Conservation (phyloP, 192 early-diverging fungal genomes). For the Entomortierella chlamydospora region DNA sequence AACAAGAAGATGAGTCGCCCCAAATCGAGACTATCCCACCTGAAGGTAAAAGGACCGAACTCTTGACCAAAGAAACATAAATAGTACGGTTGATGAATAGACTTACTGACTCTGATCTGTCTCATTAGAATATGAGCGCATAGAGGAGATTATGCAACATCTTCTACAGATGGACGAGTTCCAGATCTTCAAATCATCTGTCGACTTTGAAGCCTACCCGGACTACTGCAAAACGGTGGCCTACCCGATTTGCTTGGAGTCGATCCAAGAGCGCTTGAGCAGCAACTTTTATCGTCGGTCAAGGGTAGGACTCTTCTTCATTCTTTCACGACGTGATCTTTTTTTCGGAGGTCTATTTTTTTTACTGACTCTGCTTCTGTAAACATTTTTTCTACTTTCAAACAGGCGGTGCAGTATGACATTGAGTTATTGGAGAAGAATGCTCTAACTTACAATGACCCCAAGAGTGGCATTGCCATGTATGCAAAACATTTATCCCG, state of each 20-base stretch:
- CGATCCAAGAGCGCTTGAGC: conserved; percentile 65
- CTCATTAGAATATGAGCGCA: conserved; percentile 47
- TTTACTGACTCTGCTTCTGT: too few relatives aligned
- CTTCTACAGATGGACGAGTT: conserved; percentile 58
- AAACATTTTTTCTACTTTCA: conserved; percentile 1
- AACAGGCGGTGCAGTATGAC: conserved; percentile 75
- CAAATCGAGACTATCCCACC: conserved; percentile 48
- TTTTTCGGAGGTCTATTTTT: neutral
- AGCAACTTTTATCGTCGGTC: conserved; percentile 71
- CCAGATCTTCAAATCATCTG: conserved; percentile 69
- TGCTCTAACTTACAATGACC: conserved; percentile 75
- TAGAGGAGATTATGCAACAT: conserved; percentile 57
- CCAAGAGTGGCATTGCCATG: conserved; percentile 53
- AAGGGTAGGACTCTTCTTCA: conserved; percentile 47
- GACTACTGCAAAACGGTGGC: conserved; percentile 73
- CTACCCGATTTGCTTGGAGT: conserved; percentile 78
- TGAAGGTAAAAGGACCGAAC: conserved; percentile 56
- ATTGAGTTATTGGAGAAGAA: conserved; percentile 73
- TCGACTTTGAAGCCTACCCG: conserved; percentile 70
- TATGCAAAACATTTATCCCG: conserved; percentile 58
- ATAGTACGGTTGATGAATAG: too few relatives aligned
- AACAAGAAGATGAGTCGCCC: conserved; percentile 19
- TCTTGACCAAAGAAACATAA: too few relatives aligned
- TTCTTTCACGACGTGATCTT: neutral
- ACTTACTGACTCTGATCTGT: too few relatives aligned